Percentiles rank a stretch among this genome's conserved stretches.
Evolutionary conservation across 176 grass and related monocot genomes (phyloP).

Genomic region (Eragrostis nindensis): DNA sequence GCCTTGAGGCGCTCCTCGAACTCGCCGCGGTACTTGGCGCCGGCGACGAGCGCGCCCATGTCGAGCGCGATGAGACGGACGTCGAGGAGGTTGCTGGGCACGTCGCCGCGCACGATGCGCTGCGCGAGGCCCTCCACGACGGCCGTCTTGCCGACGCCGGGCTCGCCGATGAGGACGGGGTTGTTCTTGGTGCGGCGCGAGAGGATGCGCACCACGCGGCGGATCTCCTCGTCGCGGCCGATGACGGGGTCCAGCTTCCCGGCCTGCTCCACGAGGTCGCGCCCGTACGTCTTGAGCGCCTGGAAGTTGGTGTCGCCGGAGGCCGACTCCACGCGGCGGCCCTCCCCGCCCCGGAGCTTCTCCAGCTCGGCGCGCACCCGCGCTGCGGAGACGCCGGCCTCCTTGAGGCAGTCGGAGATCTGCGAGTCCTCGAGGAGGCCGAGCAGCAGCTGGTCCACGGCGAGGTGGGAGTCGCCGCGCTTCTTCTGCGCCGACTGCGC

Average conservation of each 20-base stretch:
- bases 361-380: conserved; percentile 66
- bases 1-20: conserved; percentile 69
- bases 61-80: conserved; percentile 62
- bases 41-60: conserved; percentile 55
- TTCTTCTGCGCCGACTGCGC: conserved; percentile 66
- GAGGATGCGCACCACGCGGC: conserved; percentile 55
- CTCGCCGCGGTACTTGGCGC: conserved; percentile 62
- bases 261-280: conserved; percentile 72
- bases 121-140: conserved; percentile 77
- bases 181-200: conserved; percentile 61
- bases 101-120: conserved; percentile 59
- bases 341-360: conserved; percentile 53
- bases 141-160: conserved; percentile 72
- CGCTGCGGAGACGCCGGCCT: conserved; percentile 54
- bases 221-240: conserved; percentile 72
- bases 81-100: conserved; percentile 61
- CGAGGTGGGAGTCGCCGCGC: conserved; percentile 57
- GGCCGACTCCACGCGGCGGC: conserved; percentile 49
- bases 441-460: conserved; percentile 66
- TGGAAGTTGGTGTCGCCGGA: conserved; percentile 61
- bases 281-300: conserved; percentile 67
- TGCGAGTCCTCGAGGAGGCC: conserved; percentile 64
- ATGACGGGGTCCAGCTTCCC: conserved; percentile 68
- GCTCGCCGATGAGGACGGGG: conserved; percentile 73
- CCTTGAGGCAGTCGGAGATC: conserved; percentile 58